Conservation (phyloP, 2,329 filamentous ascomycete genomes). For the Fusarium solani-melongenae region DNA sequence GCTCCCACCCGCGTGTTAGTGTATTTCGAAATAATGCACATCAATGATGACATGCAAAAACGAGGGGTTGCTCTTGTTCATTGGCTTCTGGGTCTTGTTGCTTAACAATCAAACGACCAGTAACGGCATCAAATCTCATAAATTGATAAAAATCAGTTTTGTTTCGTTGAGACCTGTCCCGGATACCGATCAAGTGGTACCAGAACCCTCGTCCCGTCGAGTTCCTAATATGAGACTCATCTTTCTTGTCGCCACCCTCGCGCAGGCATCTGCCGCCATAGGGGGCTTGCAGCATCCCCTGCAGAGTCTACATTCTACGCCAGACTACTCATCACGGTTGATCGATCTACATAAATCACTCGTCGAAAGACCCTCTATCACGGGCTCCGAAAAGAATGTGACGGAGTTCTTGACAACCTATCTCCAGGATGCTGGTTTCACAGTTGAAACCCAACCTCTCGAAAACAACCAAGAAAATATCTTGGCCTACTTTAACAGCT, state of each 20-base stretch:
- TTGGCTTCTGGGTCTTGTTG: constrained; percentile 34
- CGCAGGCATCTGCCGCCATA: neutral
- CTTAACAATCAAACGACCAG: neutral
- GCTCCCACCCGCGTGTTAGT: neutral
- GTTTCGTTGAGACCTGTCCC: neutral
- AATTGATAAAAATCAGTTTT: neutral
- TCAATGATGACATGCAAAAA: neutral
- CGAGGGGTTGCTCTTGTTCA: neutral
- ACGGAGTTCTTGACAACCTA: constrained; percentile 7
- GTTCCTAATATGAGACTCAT: neutral
- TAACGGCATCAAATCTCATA: neutral
- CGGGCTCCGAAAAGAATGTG: neutral
- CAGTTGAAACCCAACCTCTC: constrained; percentile 51
- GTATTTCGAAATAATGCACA: constrained; percentile 33
- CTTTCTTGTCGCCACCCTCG: neutral
- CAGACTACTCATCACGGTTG: neutral
- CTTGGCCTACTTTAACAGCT: constrained; percentile 51
- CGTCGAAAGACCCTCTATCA: neutral
- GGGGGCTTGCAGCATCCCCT: neutral
- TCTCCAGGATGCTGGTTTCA: constrained; percentile 48
- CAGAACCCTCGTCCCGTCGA: neutral
- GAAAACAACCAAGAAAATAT: constrained; percentile 49
- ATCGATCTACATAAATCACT: neutral
- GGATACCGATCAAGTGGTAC: neutral
- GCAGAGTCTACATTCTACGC: neutral